Evolutionary conservation across 352 stramenopile genomes (phyloP).

Genomic region (Blastocystis sp.): DNA sequence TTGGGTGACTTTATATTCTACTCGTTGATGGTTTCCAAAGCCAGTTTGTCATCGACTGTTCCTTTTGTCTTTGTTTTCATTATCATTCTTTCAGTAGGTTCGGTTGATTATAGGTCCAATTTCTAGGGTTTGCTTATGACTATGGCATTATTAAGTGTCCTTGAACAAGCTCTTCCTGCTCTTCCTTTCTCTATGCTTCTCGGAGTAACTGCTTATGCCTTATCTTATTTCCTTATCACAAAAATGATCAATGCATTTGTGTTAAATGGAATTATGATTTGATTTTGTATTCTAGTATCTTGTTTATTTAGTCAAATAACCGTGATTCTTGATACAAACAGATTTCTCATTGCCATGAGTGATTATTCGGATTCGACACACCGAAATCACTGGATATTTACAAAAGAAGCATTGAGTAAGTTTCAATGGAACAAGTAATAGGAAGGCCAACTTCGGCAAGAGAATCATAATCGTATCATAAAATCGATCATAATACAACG

Average conservation of each 20-base stretch:
- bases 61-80: constrained; percentile 83
- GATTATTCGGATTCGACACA: constrained; percentile 37
- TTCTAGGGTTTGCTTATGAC: constrained; percentile 75
- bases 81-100: constrained; percentile 75
- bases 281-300: background rate
- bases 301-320: constrained; percentile 37
- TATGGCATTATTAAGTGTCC: constrained; percentile 82
- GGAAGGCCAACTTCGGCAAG: background rate
- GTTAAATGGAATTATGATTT: constrained; percentile 19
- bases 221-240: constrained; percentile 37
- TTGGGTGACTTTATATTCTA: constrained; percentile 97
- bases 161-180: constrained; percentile 81
- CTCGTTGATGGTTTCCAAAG: constrained; percentile 86
- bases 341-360: background rate
- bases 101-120: constrained; percentile 5
- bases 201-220: constrained; percentile 63
- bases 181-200: constrained; percentile 88
- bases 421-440: background rate
- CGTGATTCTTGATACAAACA: background rate
- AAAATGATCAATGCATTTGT: constrained; percentile 45
- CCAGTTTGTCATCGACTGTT: constrained; percentile 86
- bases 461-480: constrained; percentile 2
- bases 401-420: constrained; percentile 4
- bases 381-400: background rate
- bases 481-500: constrained; percentile 27